phyloP scores from a whole-genome alignment of 2,329 filamentous ascomycete species.

The Diaporthe sp. region DNA sequence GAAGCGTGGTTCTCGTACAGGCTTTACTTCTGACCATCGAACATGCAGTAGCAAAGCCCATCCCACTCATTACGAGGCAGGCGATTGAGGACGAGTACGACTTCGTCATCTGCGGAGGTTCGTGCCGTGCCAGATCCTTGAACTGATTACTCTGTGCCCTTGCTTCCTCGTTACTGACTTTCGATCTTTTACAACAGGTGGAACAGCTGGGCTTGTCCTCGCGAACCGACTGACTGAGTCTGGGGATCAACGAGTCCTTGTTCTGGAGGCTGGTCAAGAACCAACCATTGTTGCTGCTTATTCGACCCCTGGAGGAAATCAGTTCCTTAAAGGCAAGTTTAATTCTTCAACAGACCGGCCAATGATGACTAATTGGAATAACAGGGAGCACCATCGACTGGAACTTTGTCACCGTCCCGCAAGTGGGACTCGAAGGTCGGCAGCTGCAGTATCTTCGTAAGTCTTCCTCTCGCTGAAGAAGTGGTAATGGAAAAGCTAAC shows the following conservation, averaged over 20 bases:
- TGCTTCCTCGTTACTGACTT: not conserved
- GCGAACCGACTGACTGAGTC: constrained; percentile 47
- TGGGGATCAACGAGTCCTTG: constrained; percentile 45
- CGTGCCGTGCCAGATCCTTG: not conserved
- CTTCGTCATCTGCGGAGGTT: constrained; percentile 28
- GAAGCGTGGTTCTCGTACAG: not conserved
- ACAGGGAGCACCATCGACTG: constrained; percentile 45
- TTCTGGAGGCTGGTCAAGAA: constrained; percentile 46
- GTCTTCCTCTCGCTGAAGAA: accelerated
- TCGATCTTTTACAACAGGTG: constrained; percentile 25
- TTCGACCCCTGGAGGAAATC: constrained; percentile 46
- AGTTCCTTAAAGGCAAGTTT: constrained; percentile 44
- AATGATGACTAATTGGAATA: not conserved
- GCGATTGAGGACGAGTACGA: constrained; percentile 11
- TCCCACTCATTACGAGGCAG: not conserved
- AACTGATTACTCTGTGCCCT: not conserved
- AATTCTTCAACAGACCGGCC: not conserved
- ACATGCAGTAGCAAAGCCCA: not conserved
- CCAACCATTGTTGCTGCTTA: constrained; percentile 46
- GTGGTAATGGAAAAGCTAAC: not conserved
- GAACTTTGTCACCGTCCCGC: constrained; percentile 46
- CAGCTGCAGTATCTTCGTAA: constrained; percentile 50
- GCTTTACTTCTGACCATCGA: not conserved
- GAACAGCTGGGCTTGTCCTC: constrained; percentile 47
- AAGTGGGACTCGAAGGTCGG: constrained; percentile 48